These are phyloP conservation scores for Leccinum fallax DNA, from an alignment of 1,284 basidiomycete genomes.

Conservation along the genomic window DNA sequence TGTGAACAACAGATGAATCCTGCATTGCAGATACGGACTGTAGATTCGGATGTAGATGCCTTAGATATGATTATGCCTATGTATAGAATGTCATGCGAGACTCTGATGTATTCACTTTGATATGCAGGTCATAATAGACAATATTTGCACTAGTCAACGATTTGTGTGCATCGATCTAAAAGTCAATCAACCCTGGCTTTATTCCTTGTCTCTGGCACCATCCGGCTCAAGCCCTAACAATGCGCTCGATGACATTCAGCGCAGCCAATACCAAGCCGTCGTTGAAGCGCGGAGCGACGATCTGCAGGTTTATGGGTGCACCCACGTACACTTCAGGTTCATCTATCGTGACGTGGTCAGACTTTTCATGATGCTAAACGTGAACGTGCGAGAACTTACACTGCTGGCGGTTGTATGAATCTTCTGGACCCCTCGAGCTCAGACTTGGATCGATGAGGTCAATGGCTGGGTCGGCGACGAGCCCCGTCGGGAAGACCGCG, in stretches of 20 bases:
- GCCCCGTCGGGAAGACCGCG: conserved; percentile 33
- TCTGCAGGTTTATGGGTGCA: conserved; percentile 22
- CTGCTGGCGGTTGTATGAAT: conserved; percentile 20
- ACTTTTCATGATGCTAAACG: too few species aligned
- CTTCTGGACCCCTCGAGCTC: conserved; percentile 21
- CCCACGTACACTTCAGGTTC: conserved; percentile 18
- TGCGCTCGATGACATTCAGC: conserved; percentile 4
- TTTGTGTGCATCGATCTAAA: not conserved
- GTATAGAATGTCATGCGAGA: not conserved
- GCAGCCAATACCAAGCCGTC: conserved; percentile 29
- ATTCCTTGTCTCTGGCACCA: not conserved
- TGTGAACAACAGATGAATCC: not conserved
- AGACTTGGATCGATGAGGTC: conserved; percentile 15
- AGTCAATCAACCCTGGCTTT: not conserved
- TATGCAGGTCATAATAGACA: not conserved
- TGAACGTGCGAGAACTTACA: conserved; percentile 13
- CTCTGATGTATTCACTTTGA: not conserved
- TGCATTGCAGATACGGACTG: not conserved
- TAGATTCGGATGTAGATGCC: not conserved
- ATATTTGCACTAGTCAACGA: not conserved
- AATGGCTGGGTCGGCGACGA: conserved; percentile 24
- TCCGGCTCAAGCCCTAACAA: not conserved
- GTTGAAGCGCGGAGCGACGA: conserved; percentile 24
- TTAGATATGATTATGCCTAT: not conserved
- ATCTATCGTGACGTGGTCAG: conserved; percentile 16